Evolutionary conservation across 345 rosid genomes (phyloP).

Genomic region (Populus tremula): DNA sequence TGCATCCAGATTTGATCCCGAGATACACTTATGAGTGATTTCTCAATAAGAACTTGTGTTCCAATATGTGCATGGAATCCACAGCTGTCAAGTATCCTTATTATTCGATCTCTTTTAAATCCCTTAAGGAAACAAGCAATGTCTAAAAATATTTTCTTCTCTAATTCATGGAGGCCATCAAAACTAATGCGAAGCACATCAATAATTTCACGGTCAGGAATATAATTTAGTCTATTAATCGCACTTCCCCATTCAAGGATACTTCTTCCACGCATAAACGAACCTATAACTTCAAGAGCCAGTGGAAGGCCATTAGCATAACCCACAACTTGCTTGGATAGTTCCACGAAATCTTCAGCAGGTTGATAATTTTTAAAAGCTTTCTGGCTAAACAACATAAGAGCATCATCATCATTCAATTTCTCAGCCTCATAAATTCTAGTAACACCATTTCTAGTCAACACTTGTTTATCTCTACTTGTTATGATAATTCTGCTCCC

Average conservation of each 20-base stretch:
- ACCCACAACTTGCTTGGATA: constrained; percentile 1
- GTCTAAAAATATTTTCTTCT: constrained; percentile 10
- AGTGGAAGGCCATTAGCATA: constrained; percentile 15
- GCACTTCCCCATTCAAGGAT: constrained; percentile 2
- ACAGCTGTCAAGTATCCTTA: not conserved
- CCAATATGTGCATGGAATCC: constrained; percentile 3
- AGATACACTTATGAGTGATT: constrained; percentile 1
- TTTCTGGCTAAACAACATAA: constrained; percentile 1
- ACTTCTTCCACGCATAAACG: not conserved
- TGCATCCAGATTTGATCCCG: not conserved
- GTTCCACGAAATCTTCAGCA: not conserved
- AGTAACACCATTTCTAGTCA: not conserved
- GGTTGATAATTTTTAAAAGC: constrained; percentile 4
- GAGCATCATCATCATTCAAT: not conserved
- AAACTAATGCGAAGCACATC: constrained; percentile 8
- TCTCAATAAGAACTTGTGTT: not conserved
- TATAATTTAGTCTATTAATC: not conserved
- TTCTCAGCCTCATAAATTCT: not conserved
- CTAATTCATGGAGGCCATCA: not conserved
- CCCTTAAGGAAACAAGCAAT: constrained; percentile 10
- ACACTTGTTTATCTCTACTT: not conserved
- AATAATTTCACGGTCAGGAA: not conserved
- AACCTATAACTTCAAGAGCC: constrained; percentile 17
- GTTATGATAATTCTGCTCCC: constrained; percentile 23
- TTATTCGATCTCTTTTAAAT: not conserved